These are phyloP conservation scores for Shiraia sp. DNA, from an alignment of 2,329 filamentous ascomycete species.

Conservation along the genomic window DNA sequence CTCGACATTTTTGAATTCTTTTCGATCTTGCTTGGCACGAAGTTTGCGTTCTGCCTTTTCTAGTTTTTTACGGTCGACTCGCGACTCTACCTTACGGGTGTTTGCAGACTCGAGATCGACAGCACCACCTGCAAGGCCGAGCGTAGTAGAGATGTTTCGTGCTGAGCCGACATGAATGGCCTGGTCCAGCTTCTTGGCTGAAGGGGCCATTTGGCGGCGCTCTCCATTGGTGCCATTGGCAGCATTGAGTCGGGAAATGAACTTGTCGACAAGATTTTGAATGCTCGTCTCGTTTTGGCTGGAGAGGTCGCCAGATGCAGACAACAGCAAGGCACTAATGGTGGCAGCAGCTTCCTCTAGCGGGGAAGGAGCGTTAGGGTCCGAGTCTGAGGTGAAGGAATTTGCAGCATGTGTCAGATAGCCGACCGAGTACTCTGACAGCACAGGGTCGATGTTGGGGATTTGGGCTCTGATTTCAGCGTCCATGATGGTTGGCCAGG, in stretches of 20 bases:
- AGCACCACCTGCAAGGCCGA: slow-evolving; percentile 79
- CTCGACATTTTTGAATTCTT: slow-evolving; percentile 96
- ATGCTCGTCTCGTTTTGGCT: slow-evolving; percentile 75
- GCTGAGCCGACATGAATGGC: slow-evolving; percentile 93
- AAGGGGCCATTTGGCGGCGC: slow-evolving; percentile 70
- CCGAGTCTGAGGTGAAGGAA: slow-evolving; percentile 73
- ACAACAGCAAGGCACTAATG: slow-evolving; percentile 86
- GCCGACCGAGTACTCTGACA: slow-evolving; percentile 91
- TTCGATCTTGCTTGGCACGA: slow-evolving; percentile 97
- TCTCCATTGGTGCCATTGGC: slow-evolving; percentile 71
- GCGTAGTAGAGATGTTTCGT: slow-evolving; percentile 92
- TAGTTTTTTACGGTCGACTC: slow-evolving; percentile 97
- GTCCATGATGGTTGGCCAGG: slow-evolving; percentile 65
- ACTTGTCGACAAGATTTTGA: slow-evolving; percentile 82
- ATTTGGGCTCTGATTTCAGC: slow-evolving; percentile 82
- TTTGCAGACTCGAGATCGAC: slow-evolving; percentile 96
- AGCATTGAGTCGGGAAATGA: slow-evolving; percentile 79
- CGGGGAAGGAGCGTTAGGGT: slow-evolving; percentile 71
- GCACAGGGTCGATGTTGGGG: slow-evolving; percentile 82
- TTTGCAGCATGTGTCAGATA: slow-evolving; percentile 94
- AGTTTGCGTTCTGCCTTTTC: slow-evolving; percentile 99
- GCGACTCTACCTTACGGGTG: slow-evolving; percentile 90
- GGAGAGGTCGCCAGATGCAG: slow-evolving; percentile 84
- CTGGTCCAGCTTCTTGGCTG: slow-evolving; percentile 85
- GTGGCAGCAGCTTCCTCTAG: slow-evolving; percentile 81